phyloP scores from a whole-genome alignment of 345 rosid species.

The Dovyalis caffra region DNA sequence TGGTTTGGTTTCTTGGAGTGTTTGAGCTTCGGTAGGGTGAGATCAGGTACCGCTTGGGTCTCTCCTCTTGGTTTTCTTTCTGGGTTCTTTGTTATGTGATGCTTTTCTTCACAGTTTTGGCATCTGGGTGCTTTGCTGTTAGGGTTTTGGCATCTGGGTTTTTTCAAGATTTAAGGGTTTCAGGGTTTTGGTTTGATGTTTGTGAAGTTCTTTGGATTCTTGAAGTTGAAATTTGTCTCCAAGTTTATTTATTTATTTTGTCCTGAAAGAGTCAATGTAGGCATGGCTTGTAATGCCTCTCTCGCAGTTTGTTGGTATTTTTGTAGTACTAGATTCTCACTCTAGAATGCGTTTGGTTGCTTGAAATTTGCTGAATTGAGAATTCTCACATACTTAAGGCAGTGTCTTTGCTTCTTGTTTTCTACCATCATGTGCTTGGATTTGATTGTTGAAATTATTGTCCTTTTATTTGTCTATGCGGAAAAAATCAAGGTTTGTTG shows the following conservation, averaged over 20 bases:
- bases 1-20: conserved; percentile 2
- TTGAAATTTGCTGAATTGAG: not conserved
- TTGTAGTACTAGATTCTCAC: not conserved
- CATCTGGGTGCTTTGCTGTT: conserved; percentile 18
- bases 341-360: conserved; percentile 1
- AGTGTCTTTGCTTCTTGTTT: not conserved
- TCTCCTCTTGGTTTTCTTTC: conserved; percentile 22
- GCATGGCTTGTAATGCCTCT: not conserved
- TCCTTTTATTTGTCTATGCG: not conserved
- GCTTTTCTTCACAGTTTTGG: conserved; percentile 11
- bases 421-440: not conserved
- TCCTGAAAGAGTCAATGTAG: not conserved
- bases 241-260: not conserved
- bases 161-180: not conserved
- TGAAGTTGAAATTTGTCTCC: not conserved
- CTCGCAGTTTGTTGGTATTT: not conserved
- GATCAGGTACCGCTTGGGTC: conserved; percentile 38
- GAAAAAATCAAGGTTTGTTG: not conserved
- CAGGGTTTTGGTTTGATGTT: not conserved
- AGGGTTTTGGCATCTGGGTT: conserved; percentile 13
- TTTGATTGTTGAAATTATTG: not conserved
- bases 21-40: conserved; percentile 26
- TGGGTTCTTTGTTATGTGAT: not conserved
- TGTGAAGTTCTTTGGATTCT: conserved; percentile 2
- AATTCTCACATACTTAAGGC: not conserved